These are phyloP conservation scores for Mucor sp. DNA, from an alignment of 371 early-diverging fungal genomes.

Conservation along the genomic window DNA sequence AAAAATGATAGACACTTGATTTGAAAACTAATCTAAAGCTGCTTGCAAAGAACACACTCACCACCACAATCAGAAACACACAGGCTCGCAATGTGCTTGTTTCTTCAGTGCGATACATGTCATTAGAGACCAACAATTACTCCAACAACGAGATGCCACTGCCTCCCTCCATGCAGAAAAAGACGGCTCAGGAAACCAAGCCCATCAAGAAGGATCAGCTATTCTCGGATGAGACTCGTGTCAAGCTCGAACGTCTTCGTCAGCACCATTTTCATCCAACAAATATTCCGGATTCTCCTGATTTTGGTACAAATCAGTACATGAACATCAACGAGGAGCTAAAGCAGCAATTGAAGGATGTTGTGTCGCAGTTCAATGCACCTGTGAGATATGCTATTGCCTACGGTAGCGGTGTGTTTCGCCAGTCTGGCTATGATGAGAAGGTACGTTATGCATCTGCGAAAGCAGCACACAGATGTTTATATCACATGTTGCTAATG, in stretches of 20 bases:
- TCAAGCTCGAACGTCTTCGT: conserved; percentile 36
- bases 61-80: not conserved
- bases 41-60: not conserved
- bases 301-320: conserved; percentile 71
- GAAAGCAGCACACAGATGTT: not conserved
- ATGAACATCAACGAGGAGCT: conserved; percentile 62
- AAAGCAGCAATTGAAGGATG: conserved; percentile 59
- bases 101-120: conserved; percentile 15
- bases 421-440: conserved; percentile 77
- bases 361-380: conserved; percentile 65
- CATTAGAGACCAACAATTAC: conserved; percentile 16
- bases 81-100: not conserved
- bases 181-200: conserved; percentile 12
- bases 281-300: conserved; percentile 60
- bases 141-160: conserved; percentile 9
- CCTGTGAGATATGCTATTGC: conserved; percentile 89
- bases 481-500: not conserved
- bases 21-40: not conserved
- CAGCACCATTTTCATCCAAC: conserved; percentile 52
- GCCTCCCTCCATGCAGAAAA: conserved; percentile 25
- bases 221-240: conserved; percentile 44
- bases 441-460: conserved; percentile 49
- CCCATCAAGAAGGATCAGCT: conserved; percentile 8
- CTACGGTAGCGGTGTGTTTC: conserved; percentile 95
- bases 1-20: not conserved